These are phyloP conservation scores for Annulohypoxylon stygium DNA, from an alignment of 495 filamentous ascomycete genomes.

Conservation along the genomic window DNA sequence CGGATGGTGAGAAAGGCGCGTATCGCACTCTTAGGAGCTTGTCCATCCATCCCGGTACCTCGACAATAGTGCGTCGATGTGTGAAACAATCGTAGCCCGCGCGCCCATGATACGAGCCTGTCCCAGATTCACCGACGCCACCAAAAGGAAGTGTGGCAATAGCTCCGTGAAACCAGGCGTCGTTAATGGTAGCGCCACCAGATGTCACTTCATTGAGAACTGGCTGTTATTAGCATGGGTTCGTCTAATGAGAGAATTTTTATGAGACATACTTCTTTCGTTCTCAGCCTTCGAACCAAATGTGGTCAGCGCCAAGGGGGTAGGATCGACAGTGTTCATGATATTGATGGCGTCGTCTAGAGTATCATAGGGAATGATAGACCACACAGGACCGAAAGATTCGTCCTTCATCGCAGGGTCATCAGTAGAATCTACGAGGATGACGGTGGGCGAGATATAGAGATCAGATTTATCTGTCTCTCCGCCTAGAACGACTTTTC, in stretches of 20 bases:
- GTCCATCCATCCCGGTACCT: slow-evolving; percentile 86
- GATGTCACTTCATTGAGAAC: slow-evolving; percentile 75
- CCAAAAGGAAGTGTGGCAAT: slow-evolving; percentile 87
- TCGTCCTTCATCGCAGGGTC: slow-evolving; percentile 86
- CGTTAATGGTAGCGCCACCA: slow-evolving; percentile 85
- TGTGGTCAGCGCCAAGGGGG: slow-evolving; percentile 83
- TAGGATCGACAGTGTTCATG: slow-evolving; percentile 80
- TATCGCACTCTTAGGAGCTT: slow-evolving; percentile 80
- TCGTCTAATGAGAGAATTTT: neutral
- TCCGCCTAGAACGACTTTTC: slow-evolving; percentile 88
- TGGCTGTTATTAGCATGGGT: slow-evolving; percentile 38
- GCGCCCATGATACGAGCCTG: slow-evolving; percentile 85
- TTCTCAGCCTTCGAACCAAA: slow-evolving; percentile 86
- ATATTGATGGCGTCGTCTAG: slow-evolving; percentile 85
- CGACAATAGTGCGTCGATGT: slow-evolving; percentile 80
- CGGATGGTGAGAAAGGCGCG: slow-evolving; percentile 72
- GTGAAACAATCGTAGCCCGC: slow-evolving; percentile 88
- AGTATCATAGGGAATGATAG: slow-evolving; percentile 78
- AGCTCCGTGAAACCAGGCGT: slow-evolving; percentile 81
- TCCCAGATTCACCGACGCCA: slow-evolving; percentile 88
- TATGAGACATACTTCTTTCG: slow-evolving; percentile 65
- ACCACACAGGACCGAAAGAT: slow-evolving; percentile 89
- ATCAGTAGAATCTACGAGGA: slow-evolving; percentile 77
- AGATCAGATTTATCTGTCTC: slow-evolving; percentile 79
- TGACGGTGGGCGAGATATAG: slow-evolving; percentile 88